Evolutionary conservation across 139 green algal species (phyloP), one percentile per base, ranked within the genome.

Genomic region (Chlamydomonas incerta): DNA sequence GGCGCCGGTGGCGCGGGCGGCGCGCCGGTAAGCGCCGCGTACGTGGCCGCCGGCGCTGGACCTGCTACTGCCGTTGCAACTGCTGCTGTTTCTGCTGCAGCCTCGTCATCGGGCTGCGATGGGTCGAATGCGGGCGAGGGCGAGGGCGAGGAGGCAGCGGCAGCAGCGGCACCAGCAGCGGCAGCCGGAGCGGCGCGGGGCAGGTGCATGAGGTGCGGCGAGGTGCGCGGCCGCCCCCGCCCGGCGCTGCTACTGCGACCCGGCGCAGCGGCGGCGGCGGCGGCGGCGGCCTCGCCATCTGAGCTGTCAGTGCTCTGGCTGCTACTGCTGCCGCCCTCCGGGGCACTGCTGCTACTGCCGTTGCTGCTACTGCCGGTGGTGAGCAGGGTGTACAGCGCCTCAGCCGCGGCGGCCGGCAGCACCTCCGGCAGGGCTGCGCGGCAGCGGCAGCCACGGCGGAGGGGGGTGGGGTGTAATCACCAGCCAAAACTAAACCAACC

Each of bases 351-450:
- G 41, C 41, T 24, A 20, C 72, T 41, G 29, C 15, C 50, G 33
- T 10, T 55, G 73, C 52, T 33, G n/a, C 11, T 52, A 21, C 52
- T 20, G 21, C 52, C 20, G 50, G 52, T 55, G 31, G 55, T 81
- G 23, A 82, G 74, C 55, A 82, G 34, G 34, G 35, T 35, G 58
- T 20, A 24, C 20, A 82, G 74, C 58, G 71, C 74, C 8, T 10
- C 29, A 24, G 24, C n/a, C 21, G 77, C 77, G 63, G 46, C 18
- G 21, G 63, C n/a, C 9, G 79, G 79, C 47, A 85, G 79, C n/a
- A 66, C 46, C 66, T 85, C 79, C 47, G 65, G 50, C 21, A 85
- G 47, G 23, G 2, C 79, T 85, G 79, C 47, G 63, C 8, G 63
- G 63, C n/a, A 11, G 63, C 1, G 29, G 63, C 60, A 23, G 18